Base-by-base conservation (phyloP, 306 rosid genomes). In the Crotalaria pallida region DNA sequence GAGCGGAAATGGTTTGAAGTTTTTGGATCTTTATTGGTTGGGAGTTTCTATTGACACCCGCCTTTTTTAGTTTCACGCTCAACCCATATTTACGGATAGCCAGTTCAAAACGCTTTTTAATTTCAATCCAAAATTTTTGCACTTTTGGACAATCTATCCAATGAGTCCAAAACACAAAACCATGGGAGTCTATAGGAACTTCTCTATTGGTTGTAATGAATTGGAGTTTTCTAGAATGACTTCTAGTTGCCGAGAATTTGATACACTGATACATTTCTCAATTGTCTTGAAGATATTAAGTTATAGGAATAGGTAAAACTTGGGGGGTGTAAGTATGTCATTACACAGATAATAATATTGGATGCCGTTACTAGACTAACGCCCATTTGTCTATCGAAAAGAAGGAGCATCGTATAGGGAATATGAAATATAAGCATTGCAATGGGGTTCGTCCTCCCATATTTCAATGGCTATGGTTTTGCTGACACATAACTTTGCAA, bases 401-500 rank as follows among this genome's bases (percentile, higher is more conserved):
- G 55, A 69, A 12, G 58, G 22, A 27, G 38, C 21, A 50, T 41
- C 57, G 6, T 59, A 13, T 13, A 40, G 66, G 71, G 41, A 77
- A 27, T 69, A 22, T 7, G 1, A 27, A 50, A 41, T 40, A 50
- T 58, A 76, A 19, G 76, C 17, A 69, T 41, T 15, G 29, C 58
- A 29, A 31, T 77, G 41, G 24, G 49, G 19, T 36, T 68, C 6
- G 52, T 64, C 18, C 9, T 68, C 40, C 43, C 29, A n/a, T 77
- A 27, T 69, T 43, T 67, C 63, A 55, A 58, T 24, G 55, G 16
- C 26, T 47, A 16, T 58, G 56, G 69, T 67, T 76, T 26, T 67
- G 17, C 18, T 15, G 24, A 36, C 26, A 5, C 47, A 12, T 67
- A 10, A 45, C 12, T 76, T 6, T 58, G 62, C 4, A 10, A 38